A percentile compares a stretch with the other conserved stretches of the same genome.
phyloP scores from a whole-genome alignment of 306 rosid genomes.

The Casuarina glauca region DNA sequence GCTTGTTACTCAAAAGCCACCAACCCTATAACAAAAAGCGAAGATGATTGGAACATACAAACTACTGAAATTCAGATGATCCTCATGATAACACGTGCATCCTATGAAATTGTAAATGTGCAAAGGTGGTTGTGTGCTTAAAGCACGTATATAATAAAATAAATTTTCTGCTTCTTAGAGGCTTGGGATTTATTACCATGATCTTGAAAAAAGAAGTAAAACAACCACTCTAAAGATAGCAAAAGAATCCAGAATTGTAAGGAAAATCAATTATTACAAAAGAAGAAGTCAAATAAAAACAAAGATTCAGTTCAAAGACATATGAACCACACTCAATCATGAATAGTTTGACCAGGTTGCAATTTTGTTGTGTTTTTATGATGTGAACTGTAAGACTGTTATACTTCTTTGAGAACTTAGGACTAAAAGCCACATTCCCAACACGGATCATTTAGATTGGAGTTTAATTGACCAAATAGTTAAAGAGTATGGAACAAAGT shows the following conservation, averaged over 20 bases:
- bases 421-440: not conserved
- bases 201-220: not conserved
- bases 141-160: not conserved
- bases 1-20: conserved; percentile 85
- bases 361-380: not conserved
- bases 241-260: not conserved
- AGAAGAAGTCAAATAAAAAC: not conserved
- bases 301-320: not conserved
- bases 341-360: not conserved
- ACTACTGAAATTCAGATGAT: conserved; percentile 1
- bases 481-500: too few relatives aligned
- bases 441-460: too few relatives aligned
- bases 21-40: conserved; percentile 64
- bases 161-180: not conserved
- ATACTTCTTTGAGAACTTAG: not conserved
- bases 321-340: not conserved
- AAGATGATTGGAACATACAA: conserved; percentile 24
- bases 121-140: conserved; percentile 2
- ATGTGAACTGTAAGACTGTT: not conserved
- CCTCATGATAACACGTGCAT: conserved; percentile 16
- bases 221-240: not conserved
- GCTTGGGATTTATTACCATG: not conserved
- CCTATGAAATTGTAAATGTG: conserved; percentile 9
- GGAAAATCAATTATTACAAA: not conserved
- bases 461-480: too few relatives aligned